Base-by-base conservation (phyloP, 208 protist genomes). In the Trypanosoma grayi region DNA sequence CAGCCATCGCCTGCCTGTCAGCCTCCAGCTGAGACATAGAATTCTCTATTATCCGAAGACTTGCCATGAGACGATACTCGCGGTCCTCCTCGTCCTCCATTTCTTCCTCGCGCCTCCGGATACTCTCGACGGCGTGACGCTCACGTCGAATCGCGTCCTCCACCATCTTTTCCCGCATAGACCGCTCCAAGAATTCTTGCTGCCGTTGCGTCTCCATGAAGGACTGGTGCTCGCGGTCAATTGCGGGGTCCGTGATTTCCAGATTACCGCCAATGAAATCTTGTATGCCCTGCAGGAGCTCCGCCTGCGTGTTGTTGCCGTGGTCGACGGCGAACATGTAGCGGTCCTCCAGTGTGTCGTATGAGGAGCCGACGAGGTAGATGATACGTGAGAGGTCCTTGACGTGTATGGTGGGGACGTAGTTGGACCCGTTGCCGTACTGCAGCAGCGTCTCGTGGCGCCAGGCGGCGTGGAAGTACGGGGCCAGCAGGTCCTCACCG, bases 321-420 rank as follows among this genome's bases (percentile, higher is more conserved):
- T 93, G 84, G 66, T 98, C 95, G 9, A 95, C 86, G 1, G 84
- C 93, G 66, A 98, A 83, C 46, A 96, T 56, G 69, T 97, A 97
- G 22, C 90, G 87, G 41, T 94, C 79, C 18, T 88, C 82, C 33
- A 92, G 71, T 22, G 85, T 81, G 28, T 88, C 79, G 48, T 92
- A 87, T 14, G 76, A 60, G 25, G 79, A 77, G n/a, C 82, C 85
- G 16, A 96, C 60, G 46, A 84, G 68, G 50, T 73, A 87, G 16
- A 92, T 63, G 18, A 95, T 79, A 2, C 62, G 67, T 18, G 90
- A 82, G 14, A 97, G 72, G 69, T 98, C 95, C 39, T 88, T 66
- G 3, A 97, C 85, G 70, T 98, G 94, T 44, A 98, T 97, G 66
- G 92, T 94, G 13, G 95, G 91, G 25, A 98, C 65, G 25, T 79